Evolutionary conservation across 169 alveolate genomes (phyloP).

Genomic region (Plasmodium knowlesi): DNA sequence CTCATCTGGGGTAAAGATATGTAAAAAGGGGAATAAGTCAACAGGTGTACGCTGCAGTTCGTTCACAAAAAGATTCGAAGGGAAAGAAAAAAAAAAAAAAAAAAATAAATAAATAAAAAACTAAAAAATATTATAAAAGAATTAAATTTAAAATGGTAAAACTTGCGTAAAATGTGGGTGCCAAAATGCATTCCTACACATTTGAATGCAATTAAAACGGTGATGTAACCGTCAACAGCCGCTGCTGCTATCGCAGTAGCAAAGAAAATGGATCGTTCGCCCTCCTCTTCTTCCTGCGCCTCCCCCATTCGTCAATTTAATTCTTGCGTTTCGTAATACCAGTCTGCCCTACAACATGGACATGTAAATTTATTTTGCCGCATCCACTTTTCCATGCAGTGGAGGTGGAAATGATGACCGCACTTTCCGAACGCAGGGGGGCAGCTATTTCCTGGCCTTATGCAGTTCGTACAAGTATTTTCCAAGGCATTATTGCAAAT

Average conservation of each 20-base stretch:
- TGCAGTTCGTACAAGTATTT: slow-evolving; percentile 85
- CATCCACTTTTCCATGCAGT: slow-evolving; percentile 88
- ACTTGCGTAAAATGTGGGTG: not conserved
- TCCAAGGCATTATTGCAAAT: slow-evolving; percentile 86
- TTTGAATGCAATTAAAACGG: not conserved
- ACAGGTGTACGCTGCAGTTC: not conserved
- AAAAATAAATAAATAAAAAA: too few relatives aligned
- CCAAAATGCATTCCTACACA: not conserved
- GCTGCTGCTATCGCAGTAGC: not conserved
- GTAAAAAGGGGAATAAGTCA: not conserved
- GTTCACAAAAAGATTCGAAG: not conserved
- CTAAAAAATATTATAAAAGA: not conserved
- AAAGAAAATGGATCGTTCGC: not conserved
- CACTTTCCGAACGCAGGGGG: slow-evolving; percentile 89
- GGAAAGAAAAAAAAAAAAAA: not conserved
- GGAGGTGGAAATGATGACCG: slow-evolving; percentile 88
- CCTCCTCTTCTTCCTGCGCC: not conserved
- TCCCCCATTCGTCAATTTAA: not conserved
- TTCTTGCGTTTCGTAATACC: slow-evolving; percentile 60
- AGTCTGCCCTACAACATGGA: slow-evolving; percentile 74
- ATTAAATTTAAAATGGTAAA: not conserved
- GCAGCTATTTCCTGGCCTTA: slow-evolving; percentile 85
- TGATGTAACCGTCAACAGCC: not conserved
- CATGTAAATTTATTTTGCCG: slow-evolving; percentile 47
- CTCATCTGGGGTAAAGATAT: not conserved